phyloP scores from a whole-genome alignment of 2,329 filamentous ascomycete species.

The Aureobasidium namibiae region DNA sequence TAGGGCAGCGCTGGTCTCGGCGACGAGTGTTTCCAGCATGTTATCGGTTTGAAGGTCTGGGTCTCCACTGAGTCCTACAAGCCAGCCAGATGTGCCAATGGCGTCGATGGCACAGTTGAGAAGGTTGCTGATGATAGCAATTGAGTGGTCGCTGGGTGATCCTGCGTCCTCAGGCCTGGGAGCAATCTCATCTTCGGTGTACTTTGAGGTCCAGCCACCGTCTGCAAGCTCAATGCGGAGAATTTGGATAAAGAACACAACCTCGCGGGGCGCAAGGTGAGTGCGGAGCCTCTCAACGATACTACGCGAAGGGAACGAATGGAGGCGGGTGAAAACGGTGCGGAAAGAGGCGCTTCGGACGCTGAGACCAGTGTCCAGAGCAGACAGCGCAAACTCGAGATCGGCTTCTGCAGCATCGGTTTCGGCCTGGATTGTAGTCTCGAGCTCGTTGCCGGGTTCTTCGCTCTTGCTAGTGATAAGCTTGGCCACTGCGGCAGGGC shows the following conservation, averaged over 20 bases:
- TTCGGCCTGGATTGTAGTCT: constrained; percentile 36
- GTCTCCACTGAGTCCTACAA: constrained; percentile 49
- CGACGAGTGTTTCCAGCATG: constrained; percentile 56
- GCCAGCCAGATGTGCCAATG: constrained; percentile 66
- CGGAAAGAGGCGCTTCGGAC: constrained; percentile 57
- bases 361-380: constrained; percentile 56
- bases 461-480: constrained; percentile 10
- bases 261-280: constrained; percentile 57
- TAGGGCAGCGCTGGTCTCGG: constrained; percentile 62
- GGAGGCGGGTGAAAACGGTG: constrained; percentile 61
- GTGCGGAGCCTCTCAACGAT: constrained; percentile 58
- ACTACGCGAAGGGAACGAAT: constrained; percentile 51
- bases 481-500: constrained; percentile 19
- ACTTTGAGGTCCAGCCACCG: constrained; percentile 67
- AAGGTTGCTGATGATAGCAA: constrained; percentile 62
- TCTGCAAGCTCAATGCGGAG: constrained; percentile 65
- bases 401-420: constrained; percentile 38
- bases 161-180: constrained; percentile 43
- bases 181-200: constrained; percentile 48
- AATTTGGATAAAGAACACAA: constrained; percentile 62
- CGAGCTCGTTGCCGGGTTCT: background rate
- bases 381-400: constrained; percentile 59
- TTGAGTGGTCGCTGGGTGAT: constrained; percentile 56
- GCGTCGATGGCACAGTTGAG: constrained; percentile 68
- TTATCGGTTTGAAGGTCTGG: constrained; percentile 51